Evolutionary conservation across 352 stramenopile species (phyloP), one percentile per base, ranked within the genome.

Genomic region (Sclerospora graminicola): DNA sequence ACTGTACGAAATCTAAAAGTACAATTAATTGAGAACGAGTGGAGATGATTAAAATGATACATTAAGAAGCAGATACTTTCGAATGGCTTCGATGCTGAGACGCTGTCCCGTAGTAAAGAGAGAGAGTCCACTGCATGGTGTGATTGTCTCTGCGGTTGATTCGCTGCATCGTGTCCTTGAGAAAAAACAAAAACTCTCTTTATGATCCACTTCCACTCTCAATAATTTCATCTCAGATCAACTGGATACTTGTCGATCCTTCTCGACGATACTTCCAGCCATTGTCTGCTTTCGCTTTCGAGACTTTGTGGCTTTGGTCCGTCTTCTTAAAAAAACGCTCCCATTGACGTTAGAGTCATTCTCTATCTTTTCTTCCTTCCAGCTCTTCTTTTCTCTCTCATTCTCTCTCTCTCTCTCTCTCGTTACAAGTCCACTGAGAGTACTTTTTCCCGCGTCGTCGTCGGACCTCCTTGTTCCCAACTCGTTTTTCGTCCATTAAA

Each of bases 361-460:
- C n/a, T n/a, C n/a, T n/a, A n/a, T n/a, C n/a, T n/a, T n/a, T n/a
- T n/a, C n/a, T n/a, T n/a, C n/a, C n/a, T n/a, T n/a, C n/a, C n/a
- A n/a, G n/a, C n/a, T n/a, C n/a, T n/a, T n/a, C n/a, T n/a, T n/a
- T n/a, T n/a, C n/a, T n/a, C n/a, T n/a, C n/a, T n/a, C n/a, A n/a
- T n/a, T n/a, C n/a, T n/a, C n/a, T n/a, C n/a, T n/a, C n/a, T n/a
- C n/a, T n/a, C n/a, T n/a, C n/a, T n/a, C n/a, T n/a, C n/a, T 21
- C 36, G 21, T 35, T 68, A 68, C 54, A 68, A 54, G 42, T 68
- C 59, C 13, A 68, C 54, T 13, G 58, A 54, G 23, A 61, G 20
- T 21, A 48, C 53, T 16, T 60, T 42, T 16, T 64, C 58, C 14
- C 53, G 58, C 18, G 57, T n/a, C n/a, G n/a, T n/a, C n/a, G n/a